These are phyloP conservation scores for Penicillium subrubescens DNA, from an alignment of 495 filamentous ascomycete genomes.

Conservation along the genomic window DNA sequence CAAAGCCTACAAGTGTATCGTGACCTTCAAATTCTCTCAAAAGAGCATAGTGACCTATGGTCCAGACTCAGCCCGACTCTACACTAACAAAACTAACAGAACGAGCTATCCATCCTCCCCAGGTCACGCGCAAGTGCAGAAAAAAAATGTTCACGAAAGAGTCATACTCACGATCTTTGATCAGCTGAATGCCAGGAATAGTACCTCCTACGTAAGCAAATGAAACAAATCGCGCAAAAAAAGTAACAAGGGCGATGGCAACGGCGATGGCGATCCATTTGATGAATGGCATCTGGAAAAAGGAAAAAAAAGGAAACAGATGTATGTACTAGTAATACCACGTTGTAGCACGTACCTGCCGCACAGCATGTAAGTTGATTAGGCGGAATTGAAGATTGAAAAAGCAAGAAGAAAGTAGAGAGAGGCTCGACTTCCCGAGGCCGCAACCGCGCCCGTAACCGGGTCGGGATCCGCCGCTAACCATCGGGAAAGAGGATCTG, in stretches of 20 bases:
- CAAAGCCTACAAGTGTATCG: constrained; percentile 10
- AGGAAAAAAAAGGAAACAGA: background rate
- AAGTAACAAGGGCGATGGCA: constrained; percentile 6
- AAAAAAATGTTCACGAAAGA: constrained; percentile 14
- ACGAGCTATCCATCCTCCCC: background rate
- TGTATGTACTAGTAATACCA: background rate
- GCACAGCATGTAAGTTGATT: background rate
- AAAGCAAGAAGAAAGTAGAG: background rate
- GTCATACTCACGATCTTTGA: constrained; percentile 6
- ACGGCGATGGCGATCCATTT: constrained; percentile 7
- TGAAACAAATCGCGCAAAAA: constrained; percentile 30
- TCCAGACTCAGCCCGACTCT: background rate
- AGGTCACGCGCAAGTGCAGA: constrained; percentile 25
- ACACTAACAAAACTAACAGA: background rate
- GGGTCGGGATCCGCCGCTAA: constrained; percentile 36
- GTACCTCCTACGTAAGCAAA: constrained; percentile 23
- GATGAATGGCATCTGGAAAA: background rate
- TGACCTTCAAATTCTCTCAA: background rate
- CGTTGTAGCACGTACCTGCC: background rate
- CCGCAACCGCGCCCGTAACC: constrained; percentile 15
- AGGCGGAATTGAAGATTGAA: background rate
- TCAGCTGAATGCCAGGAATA: constrained; percentile 21
- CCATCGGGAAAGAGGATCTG: constrained; percentile 30
- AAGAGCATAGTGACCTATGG: background rate
- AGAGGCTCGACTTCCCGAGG: constrained; percentile 20